Percentiles rank a stretch among this genome's conserved stretches.
Conservation (phyloP, 1,284 basidiomycete genomes). For the Rhodotorula glutinis region DNA sequence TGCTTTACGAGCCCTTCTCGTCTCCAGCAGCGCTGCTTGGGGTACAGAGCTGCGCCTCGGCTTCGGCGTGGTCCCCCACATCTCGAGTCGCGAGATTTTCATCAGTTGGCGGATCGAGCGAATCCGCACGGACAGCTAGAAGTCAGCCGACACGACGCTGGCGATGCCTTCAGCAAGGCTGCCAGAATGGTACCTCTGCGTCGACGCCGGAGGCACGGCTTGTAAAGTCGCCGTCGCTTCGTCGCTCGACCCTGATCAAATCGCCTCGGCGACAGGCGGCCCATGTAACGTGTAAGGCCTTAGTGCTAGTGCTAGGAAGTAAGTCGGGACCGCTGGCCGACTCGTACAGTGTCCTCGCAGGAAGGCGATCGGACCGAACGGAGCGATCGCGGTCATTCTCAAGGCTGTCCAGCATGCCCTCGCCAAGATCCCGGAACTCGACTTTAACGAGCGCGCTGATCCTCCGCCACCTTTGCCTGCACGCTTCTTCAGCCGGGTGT, state of each 20-base stretch:
- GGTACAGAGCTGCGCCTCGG: no score
- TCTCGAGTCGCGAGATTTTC: no score
- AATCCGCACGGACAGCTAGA: no score
- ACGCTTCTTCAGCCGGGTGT: constrained; percentile 25
- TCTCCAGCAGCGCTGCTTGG: background rate
- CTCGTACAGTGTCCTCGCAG: constrained; percentile 6
- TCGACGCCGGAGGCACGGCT: constrained; percentile 33
- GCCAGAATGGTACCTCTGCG: constrained; percentile 26
- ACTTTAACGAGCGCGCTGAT: background rate
- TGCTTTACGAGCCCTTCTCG: no score
- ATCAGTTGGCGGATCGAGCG: no score
- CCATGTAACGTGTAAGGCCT: constrained; percentile 36
- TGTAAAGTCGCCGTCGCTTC: constrained; percentile 19
- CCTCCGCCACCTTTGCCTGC: constrained; percentile 1
- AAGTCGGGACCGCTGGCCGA: no score
- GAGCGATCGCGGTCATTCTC: constrained; percentile 23
- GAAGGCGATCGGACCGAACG: constrained; percentile 17
- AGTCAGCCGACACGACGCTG: background rate
- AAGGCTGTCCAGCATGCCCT: constrained; percentile 17
- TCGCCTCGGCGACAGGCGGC: constrained; percentile 2
- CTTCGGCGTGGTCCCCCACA: background rate
- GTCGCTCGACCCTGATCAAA: background rate
- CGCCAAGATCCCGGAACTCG: background rate
- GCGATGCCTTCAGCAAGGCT: background rate
- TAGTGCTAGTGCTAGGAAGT: no score